Percentiles rank a stretch among this genome's conserved stretches.
phyloP scores from a whole-genome alignment of 352 stramenopile genomes.

The Globisporangium nagaii region DNA sequence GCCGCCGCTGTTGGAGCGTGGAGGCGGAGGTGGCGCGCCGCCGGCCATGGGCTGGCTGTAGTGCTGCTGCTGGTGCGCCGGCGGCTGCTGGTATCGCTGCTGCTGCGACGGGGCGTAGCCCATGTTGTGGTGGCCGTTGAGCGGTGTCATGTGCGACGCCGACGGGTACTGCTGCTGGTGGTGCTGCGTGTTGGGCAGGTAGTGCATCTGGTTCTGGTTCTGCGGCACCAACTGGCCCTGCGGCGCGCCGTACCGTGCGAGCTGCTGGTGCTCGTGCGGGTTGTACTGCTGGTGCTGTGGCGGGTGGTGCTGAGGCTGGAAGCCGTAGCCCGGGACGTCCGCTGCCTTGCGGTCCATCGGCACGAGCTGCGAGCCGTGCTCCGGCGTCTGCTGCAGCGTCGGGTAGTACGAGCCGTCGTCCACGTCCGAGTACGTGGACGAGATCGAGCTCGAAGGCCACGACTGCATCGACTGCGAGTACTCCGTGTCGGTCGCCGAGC shows the following conservation, averaged over 20 bases:
- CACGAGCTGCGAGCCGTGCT: constrained; percentile 14
- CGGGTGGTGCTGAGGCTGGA: background rate
- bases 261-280: constrained; percentile 5
- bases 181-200: constrained; percentile 23
- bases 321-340: constrained; percentile 20
- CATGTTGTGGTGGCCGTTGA: constrained; percentile 5
- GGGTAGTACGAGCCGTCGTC: constrained; percentile 32
- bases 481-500: constrained; percentile 45
- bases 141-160: constrained; percentile 3
- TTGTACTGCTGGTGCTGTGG: constrained; percentile 12
- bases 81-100: too few relatives aligned
- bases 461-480: constrained; percentile 54
- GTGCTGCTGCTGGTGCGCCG: constrained; percentile 12
- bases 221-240: constrained; percentile 9
- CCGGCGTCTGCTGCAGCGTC: constrained; percentile 7
- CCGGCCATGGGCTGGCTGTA: constrained; percentile 7
- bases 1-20: constrained; percentile 3
- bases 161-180: constrained; percentile 10
- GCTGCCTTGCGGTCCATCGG: constrained; percentile 27
- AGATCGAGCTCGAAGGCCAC: constrained; percentile 50
- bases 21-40: background rate
- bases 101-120: constrained; percentile 1
- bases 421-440: constrained; percentile 43
- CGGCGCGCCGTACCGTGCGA: constrained; percentile 7
- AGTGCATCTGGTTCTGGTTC: constrained; percentile 14